Evolutionary conservation across 176 grass and related monocot species (phyloP), one percentile per base, ranked within the genome.

Genomic region (Carex kokanica): DNA sequence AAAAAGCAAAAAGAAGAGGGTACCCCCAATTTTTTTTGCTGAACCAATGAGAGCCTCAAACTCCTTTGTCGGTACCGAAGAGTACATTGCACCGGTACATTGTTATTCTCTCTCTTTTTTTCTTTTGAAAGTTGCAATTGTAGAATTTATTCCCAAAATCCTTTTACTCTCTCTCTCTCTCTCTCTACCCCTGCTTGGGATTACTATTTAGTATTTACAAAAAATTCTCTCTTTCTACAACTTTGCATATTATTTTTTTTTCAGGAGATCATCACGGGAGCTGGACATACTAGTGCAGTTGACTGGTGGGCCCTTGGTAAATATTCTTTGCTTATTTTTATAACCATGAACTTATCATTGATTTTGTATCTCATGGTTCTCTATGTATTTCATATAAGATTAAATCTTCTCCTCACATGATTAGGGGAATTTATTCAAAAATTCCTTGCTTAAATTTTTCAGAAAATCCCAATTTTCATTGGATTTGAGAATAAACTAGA

Each of bases 241-340:
- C 47, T 75, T 43, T 8, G 16, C 18, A 72, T 57, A 49, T 81
- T n/a, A 16, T 81, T 3, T 5, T 75, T 89, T 17, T 72, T 91
- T 66, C 83, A 94, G 95, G 95, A 98, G 83, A 93, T 98, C 27
- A 94, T 98, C 78, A 91, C 92, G 24, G 92, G 90, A 84, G 87
- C 95, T 66, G 90, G 90, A 1, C 95, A 98, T 87, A 93, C 95
- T 24, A 98, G 95, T 85, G 92, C 90, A 70, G 92, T 94, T 80
- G 95, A 98, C 85, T 98, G 95, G 95, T 98, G 95, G 95, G 92
- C 95, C 1, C 89, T 98, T 73, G 95, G 92, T 93, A 84, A 25
- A 72, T 87, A 18, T 56, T 54, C 47, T 75, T 75, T 75, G 12
- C 47, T 53, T 75, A 8, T 54, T 24, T 75, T 75, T 20, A 23